These are phyloP conservation scores for Metarhizium guizhouense DNA, from an alignment of 2,329 filamentous ascomycete genomes.

Conservation along the genomic window DNA sequence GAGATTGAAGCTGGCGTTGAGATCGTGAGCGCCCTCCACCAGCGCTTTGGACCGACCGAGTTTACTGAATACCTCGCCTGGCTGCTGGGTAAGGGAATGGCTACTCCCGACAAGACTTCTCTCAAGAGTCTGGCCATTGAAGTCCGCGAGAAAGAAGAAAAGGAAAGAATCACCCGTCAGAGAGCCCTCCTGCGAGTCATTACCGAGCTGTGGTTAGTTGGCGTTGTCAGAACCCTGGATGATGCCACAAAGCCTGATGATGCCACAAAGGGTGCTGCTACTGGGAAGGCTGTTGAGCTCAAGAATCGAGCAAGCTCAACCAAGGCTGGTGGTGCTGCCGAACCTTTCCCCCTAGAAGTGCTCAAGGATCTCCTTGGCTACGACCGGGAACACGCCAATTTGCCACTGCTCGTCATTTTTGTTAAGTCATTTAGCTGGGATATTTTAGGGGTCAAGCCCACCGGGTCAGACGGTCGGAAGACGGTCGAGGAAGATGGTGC, in stretches of 20 bases:
- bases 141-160: constrained; percentile 88
- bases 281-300: constrained; percentile 52
- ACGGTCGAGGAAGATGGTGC: constrained; percentile 72
- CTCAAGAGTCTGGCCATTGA: constrained; percentile 74
- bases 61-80: constrained; percentile 90
- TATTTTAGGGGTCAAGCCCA: constrained; percentile 69
- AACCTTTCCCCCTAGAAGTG: constrained; percentile 95
- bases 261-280: constrained; percentile 43
- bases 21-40: constrained; percentile 89
- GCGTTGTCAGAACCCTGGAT: constrained; percentile 72
- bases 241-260: constrained; percentile 55
- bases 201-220: constrained; percentile 92
- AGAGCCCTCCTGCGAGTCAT: constrained; percentile 80
- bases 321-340: constrained; percentile 59
- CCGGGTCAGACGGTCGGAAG: constrained; percentile 70
- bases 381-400: constrained; percentile 83
- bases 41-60: constrained; percentile 82
- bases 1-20: constrained; percentile 89
- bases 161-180: constrained; percentile 81
- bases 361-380: constrained; percentile 91
- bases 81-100: constrained; percentile 84
- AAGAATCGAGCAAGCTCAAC: constrained; percentile 45
- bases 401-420: constrained; percentile 87
- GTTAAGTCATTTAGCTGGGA: constrained; percentile 97
- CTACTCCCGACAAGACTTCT: constrained; percentile 76